Evolutionary conservation across 2,329 filamentous ascomycete species (phyloP).

Genomic region (Fulvia fulva): DNA sequence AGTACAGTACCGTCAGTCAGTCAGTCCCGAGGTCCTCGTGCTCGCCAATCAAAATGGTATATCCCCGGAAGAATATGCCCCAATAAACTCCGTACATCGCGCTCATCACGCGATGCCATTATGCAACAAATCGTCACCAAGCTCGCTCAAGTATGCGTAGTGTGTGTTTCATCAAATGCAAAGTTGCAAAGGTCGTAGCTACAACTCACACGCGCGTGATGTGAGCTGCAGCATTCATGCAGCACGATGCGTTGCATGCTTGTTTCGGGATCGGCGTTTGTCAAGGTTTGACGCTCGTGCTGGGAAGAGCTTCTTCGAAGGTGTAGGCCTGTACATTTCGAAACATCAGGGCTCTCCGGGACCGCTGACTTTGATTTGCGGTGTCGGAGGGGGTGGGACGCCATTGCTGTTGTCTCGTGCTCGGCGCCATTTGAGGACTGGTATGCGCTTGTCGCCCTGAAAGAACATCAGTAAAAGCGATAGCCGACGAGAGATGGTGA

Average conservation of each 20-base stretch:
- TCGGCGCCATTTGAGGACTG: slow-evolving; percentile 36
- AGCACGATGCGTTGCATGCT: too few relatives aligned
- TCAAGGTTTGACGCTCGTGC: neutral
- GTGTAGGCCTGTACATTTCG: neutral
- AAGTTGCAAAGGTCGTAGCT: neutral
- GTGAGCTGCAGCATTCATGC: neutral
- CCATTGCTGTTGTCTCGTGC: slow-evolving; percentile 32
- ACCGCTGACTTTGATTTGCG: slow-evolving; percentile 38
- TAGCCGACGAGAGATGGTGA: neutral
- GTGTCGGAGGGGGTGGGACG: slow-evolving; percentile 33
- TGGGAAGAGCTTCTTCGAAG: neutral
- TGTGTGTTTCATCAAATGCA: neutral
- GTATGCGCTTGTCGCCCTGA: slow-evolving; percentile 36
- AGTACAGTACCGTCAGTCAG: too few relatives aligned
- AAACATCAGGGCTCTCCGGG: slow-evolving; percentile 36
- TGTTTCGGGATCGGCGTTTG: neutral
- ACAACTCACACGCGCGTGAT: neutral
- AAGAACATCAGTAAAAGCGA: neutral
- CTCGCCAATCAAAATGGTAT: neutral
- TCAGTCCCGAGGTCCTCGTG: too few relatives aligned
- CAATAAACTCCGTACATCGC: neutral
- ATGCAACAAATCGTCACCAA: neutral
- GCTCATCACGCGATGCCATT: neutral
- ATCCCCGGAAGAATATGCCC: neutral
- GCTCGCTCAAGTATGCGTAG: neutral